A percentile compares a stretch with the other conserved stretches of the same genome.
phyloP scores from a whole-genome alignment of 306 rosid genomes.

The Quercus glauca region DNA sequence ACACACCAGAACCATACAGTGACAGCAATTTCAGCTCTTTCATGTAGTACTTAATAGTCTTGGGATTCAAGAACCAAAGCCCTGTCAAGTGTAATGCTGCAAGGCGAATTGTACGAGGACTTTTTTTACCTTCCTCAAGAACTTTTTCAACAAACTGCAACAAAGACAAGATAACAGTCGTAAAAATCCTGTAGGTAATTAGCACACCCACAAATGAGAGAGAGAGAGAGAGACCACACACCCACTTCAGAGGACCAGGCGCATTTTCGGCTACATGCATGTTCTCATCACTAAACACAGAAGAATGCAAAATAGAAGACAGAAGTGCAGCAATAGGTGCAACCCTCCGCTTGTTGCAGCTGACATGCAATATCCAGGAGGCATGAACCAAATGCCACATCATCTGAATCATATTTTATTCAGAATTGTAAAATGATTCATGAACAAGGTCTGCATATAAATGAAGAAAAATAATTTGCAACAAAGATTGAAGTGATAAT shows the following conservation, averaged over 20 bases:
- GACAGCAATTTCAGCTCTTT: conserved; percentile 80
- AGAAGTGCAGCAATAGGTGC: conserved; percentile 93
- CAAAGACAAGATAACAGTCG: conserved; percentile 20
- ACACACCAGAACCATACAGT: conserved; percentile 84
- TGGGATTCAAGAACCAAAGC: conserved; percentile 75
- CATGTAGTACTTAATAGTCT: conserved; percentile 72
- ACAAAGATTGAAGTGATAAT: not conserved
- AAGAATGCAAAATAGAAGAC: conserved; percentile 86
- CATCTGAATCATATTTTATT: conserved; percentile 47
- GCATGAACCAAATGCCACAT: conserved; percentile 90
- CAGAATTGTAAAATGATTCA: conserved; percentile 17
- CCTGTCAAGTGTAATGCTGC: conserved; percentile 95
- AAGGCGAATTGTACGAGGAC: conserved; percentile 97
- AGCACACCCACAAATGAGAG: conserved; percentile 5
- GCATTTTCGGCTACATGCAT: conserved; percentile 67
- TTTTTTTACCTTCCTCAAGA: conserved; percentile 86
- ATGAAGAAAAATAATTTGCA: conserved; percentile 2
- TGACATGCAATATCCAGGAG: conserved; percentile 88
- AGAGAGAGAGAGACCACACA: conserved; percentile 41
- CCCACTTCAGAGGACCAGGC: conserved; percentile 96
- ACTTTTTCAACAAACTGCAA: conserved; percentile 72
- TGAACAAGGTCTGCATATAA: conserved; percentile 1
- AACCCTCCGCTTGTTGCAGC: conserved; percentile 92
- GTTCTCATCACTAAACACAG: conserved; percentile 64
- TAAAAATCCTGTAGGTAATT: conserved; percentile 1